Percentiles rank a stretch among this genome's conserved stretches.
Evolutionary conservation across 2,329 filamentous ascomycete genomes (phyloP).

Genomic region (Elsinoe perseae): DNA sequence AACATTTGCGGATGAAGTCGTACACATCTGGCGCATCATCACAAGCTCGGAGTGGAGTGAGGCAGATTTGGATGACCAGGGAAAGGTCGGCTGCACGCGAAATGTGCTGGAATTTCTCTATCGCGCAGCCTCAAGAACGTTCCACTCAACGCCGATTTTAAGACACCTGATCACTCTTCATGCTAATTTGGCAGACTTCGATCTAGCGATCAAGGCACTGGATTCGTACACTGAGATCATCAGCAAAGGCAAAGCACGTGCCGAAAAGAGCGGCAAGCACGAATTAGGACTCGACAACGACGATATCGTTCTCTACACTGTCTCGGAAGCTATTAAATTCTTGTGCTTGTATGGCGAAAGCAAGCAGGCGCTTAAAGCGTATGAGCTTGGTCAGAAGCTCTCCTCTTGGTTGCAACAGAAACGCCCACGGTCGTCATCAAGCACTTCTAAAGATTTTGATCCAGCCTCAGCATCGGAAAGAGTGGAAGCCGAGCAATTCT

Average conservation of each 20-base stretch:
- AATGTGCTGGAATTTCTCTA: slow-evolving; percentile 80
- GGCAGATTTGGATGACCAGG: slow-evolving; percentile 70
- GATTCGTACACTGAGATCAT: slow-evolving; percentile 88
- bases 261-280: slow-evolving; percentile 62
- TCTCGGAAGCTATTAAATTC: slow-evolving; percentile 70
- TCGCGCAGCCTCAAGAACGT: slow-evolving; percentile 83
- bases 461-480: slow-evolving; percentile 25
- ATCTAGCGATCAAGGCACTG: slow-evolving; percentile 81
- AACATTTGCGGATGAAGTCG: slow-evolving; percentile 67
- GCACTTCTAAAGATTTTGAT: slow-evolving; percentile 18
- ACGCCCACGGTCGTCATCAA: slow-evolving; percentile 26
- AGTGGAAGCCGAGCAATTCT: slow-evolving; percentile 30
- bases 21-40: slow-evolving; percentile 77
- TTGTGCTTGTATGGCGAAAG: slow-evolving; percentile 73
- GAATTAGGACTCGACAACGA: slow-evolving; percentile 72
- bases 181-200: slow-evolving; percentile 79
- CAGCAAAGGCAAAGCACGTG: slow-evolving; percentile 72
- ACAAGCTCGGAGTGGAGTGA: slow-evolving; percentile 75
- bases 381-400: slow-evolving; percentile 60
- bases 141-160: slow-evolving; percentile 85
- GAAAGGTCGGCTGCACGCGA: slow-evolving; percentile 65
- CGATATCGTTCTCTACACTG: slow-evolving; percentile 65
- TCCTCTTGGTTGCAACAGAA: slow-evolving; percentile 66
- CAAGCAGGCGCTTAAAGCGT: slow-evolving; percentile 70
- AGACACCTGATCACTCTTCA: slow-evolving; percentile 83